Base-by-base conservation (phyloP, 164 flowering plant species). In the Annona squamosa region DNA sequence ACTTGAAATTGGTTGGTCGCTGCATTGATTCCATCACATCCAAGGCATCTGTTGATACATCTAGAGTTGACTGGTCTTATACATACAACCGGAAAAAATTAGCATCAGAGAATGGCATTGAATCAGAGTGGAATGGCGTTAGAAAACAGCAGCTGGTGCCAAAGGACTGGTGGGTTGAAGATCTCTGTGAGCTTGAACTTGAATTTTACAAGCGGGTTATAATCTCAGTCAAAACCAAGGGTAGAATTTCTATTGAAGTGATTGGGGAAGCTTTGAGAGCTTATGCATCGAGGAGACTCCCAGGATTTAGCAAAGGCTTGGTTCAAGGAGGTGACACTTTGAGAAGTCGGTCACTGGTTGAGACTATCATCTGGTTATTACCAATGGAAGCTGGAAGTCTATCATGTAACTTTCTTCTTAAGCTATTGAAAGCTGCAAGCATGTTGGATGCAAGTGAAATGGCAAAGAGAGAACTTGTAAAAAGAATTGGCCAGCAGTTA, bases 161-260 rank as follows among this genome's bases (percentile, higher is more conserved):
- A 0, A 82, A 81, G 66, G 99, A 96, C 73, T 96, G 99, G 99
- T 96, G 99, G 99, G 92, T 89, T 26, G 97, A 93, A 81, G 98
- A 94, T 76, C 70, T 96, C 56, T 85, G 92, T 74, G 99, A 93
- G 74, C 92, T 96, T 43, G 97, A 89, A 43, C 80, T 90, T 62
- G 97, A 87, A 78, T 78, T 86, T 46, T 96, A 84, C 73, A 89
- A 88, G 77, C 86, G 83, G 47, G 89, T 89, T 7, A 76, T 96
- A 13, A 42, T 72, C 70, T 78, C 72, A 68, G 88, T 96, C 59
- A 89, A 85, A 70, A 76, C 81, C 46, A 93, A 89, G 79, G 86
- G 79, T 1, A 68, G 74, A 69, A 66, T 90, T 6, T 71, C 87
- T 1, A 67, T 71, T 67, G 86, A 89, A 62, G 87, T 90, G 65